These are phyloP conservation scores for Fonsecaea erecta DNA, from an alignment of 2,329 filamentous ascomycete species.

Conservation along the genomic window DNA sequence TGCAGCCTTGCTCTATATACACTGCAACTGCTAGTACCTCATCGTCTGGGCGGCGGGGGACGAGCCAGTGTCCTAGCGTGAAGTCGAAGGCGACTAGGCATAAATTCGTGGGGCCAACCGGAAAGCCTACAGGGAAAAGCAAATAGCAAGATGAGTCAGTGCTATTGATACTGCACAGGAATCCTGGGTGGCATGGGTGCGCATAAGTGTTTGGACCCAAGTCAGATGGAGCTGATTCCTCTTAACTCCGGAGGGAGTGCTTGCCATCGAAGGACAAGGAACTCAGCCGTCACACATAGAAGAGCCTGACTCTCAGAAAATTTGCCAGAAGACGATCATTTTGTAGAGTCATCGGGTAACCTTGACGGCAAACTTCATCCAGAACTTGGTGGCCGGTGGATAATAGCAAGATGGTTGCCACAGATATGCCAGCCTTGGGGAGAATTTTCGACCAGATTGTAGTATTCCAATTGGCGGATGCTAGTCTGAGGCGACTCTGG, in stretches of 20 bases:
- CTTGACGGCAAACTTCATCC: slow-evolving; percentile 4
- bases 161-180: not conserved
- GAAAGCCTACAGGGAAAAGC: not conserved
- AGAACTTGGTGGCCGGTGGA: not conserved
- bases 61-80: not conserved
- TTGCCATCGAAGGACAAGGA: not conserved
- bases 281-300: not conserved
- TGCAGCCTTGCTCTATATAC: not conserved
- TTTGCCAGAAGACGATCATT: not conserved
- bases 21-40: not conserved
- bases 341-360: not conserved
- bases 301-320: not conserved
- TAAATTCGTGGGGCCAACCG: not conserved
- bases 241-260: slow-evolving; percentile 9
- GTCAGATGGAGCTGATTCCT: slow-evolving; percentile 14
- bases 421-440: slow-evolving; percentile 13
- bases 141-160: slow-evolving; percentile 12
- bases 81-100: not conserved
- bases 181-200: not conserved
- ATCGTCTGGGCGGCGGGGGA: not conserved
- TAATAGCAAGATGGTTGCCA: not conserved
- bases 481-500: slow-evolving; percentile 1
- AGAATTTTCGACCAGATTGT: slow-evolving; percentile 16
- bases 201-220: not conserved
- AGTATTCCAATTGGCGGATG: slow-evolving; percentile 19